Evolutionary conservation across 441 rosid species (phyloP).

Genomic region (Populus hybrid): DNA sequence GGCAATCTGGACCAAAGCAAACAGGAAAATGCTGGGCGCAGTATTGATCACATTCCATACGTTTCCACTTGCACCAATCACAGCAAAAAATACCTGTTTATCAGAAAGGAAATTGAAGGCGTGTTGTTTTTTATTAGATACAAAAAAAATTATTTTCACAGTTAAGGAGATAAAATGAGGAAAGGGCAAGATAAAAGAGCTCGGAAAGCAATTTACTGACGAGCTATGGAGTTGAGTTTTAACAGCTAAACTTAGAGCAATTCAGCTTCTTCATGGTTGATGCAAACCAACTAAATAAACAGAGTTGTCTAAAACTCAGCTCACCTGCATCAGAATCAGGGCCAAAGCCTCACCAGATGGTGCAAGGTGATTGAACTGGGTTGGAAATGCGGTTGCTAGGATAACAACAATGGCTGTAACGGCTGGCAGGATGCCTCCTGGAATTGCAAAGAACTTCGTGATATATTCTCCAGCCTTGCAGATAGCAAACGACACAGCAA

Average conservation of each 20-base stretch:
- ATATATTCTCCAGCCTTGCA: slow-evolving; percentile 66
- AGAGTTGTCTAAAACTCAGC: neutral
- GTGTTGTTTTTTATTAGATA: neutral
- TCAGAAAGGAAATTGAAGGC: neutral
- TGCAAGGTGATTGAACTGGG: slow-evolving; percentile 65
- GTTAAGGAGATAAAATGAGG: neutral
- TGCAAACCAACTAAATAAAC: neutral
- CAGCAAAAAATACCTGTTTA: slow-evolving; percentile 65
- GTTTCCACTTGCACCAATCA: slow-evolving; percentile 82
- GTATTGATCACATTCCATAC: slow-evolving; percentile 65
- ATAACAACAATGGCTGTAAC: slow-evolving; percentile 71
- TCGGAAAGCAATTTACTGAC: neutral
- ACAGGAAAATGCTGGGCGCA: slow-evolving; percentile 76
- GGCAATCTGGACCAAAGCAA: slow-evolving; percentile 66
- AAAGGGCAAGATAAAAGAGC: neutral
- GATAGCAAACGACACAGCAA: slow-evolving; percentile 77
- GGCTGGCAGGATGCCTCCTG: slow-evolving; percentile 77
- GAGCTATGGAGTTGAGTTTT: neutral
- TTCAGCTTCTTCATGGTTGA: neutral
- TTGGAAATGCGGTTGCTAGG: slow-evolving; percentile 40
- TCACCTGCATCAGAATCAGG: slow-evolving; percentile 87
- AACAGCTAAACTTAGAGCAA: too few species aligned
- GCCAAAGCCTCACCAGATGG: slow-evolving; percentile 91
- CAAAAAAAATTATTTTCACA: neutral
- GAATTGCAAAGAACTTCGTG: slow-evolving; percentile 52